Evolutionary conservation across 2,329 filamentous ascomycete species (phyloP).

Genomic region (Lomentospora prolificans): DNA sequence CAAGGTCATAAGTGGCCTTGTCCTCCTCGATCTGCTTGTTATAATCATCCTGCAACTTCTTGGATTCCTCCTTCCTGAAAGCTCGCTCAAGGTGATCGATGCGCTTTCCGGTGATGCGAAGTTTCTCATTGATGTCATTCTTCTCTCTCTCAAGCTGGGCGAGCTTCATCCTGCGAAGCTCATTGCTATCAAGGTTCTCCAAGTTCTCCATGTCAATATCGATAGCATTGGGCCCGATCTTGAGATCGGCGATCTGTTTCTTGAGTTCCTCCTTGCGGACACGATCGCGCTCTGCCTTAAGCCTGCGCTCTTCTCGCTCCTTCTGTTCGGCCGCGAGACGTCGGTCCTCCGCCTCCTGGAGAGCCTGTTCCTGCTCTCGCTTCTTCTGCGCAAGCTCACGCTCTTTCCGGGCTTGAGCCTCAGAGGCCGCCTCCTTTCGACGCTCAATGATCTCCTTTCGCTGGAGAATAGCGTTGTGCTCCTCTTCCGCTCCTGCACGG

Average conservation of each 20-base stretch:
- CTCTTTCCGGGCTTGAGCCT: slow-evolving; percentile 77
- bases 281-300: slow-evolving; percentile 79
- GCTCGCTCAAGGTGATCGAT: slow-evolving; percentile 96
- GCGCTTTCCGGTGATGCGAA: slow-evolving; percentile 86
- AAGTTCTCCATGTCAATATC: slow-evolving; percentile 73
- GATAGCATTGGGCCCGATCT: slow-evolving; percentile 69
- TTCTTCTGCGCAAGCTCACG: slow-evolving; percentile 88
- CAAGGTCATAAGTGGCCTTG: slow-evolving; percentile 66
- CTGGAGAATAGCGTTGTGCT: slow-evolving; percentile 75
- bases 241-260: slow-evolving; percentile 84
- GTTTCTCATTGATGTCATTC: slow-evolving; percentile 85
- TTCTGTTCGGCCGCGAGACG: slow-evolving; percentile 87
- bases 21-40: slow-evolving; percentile 72
- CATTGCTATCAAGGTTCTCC: slow-evolving; percentile 78
- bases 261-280: slow-evolving; percentile 90
- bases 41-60: slow-evolving; percentile 83
- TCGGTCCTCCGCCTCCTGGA: slow-evolving; percentile 81
- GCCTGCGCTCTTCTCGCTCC: slow-evolving; percentile 76
- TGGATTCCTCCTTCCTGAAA: slow-evolving; percentile 88
- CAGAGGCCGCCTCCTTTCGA: slow-evolving; percentile 92
- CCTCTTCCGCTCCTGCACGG: slow-evolving; percentile 79
- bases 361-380: slow-evolving; percentile 73
- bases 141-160: slow-evolving; percentile 96
- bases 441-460: slow-evolving; percentile 89
- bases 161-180: slow-evolving; percentile 88